Base-by-base conservation (phyloP, 805 yeast genomes). In the Starmerella apis region DNA sequence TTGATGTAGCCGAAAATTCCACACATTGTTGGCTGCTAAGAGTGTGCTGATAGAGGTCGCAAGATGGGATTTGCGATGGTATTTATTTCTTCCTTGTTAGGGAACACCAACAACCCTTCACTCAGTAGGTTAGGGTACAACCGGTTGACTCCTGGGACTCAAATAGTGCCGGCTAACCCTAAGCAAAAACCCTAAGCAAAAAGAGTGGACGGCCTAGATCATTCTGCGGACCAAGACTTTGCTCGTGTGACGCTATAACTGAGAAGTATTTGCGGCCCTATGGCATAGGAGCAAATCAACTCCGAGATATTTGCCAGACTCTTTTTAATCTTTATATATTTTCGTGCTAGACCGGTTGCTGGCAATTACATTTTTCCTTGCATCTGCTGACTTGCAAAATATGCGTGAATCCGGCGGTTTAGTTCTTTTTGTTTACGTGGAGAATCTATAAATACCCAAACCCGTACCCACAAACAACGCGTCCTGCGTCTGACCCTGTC, bases 1-100 rank as follows among this genome's bases (percentile, higher is more conserved):
- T 92, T 92, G 61, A 92, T 88, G 71, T 92, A 92, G 59, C 98
- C 99, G 69, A 92, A 92, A 66, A 92, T 92, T 67, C 99, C 99
- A 78, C 99, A 71, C 61, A 48, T 59, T 39, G 47, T 25, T 18
- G 41, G 47, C 32, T 32, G 23, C 4, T 19, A n/a, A 11, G 35
- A 23, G 23, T 19, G 37, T 9, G 37, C 28, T 18, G 37, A 27
- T 30, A 10, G 19, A 43, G 35, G 36, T 43, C 28, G 37, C 46
- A 31, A 43, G 37, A 43, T 43, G 37, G 25, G 47, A 23, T 43
- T 27, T 9, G 33, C 19, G 33, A 16, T 25, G 46, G 37, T 43
- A 43, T 43, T 43, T 43, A 43, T 43, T 43, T 43, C 46, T 43
- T 43, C 46, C 46, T 43, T 22, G 37, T 30, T 43, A 43, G 37